These are phyloP conservation scores for Santalum album DNA, from an alignment of 164 flowering plant species.

Conservation along the genomic window DNA sequence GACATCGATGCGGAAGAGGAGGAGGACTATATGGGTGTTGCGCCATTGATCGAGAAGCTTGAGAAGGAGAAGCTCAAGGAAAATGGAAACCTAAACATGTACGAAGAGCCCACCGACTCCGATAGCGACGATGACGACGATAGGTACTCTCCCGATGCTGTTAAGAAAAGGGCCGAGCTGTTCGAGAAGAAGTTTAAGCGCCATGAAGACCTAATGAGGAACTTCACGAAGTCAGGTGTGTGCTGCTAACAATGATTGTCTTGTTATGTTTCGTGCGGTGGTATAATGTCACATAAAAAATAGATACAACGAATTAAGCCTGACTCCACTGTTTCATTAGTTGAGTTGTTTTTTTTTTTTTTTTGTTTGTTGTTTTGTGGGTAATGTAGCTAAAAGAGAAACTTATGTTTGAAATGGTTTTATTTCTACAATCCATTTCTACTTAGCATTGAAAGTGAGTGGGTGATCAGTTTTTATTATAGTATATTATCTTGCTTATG, in stretches of 20 bases:
- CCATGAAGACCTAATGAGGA: slow-evolving; percentile 50
- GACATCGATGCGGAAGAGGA: slow-evolving; percentile 51
- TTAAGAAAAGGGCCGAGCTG: slow-evolving; percentile 21
- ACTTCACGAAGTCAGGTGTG: slow-evolving; percentile 35
- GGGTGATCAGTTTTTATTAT: too few relatives aligned
- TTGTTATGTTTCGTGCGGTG: too few relatives aligned
- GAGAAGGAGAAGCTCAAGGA: slow-evolving; percentile 34
- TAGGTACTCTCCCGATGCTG: slow-evolving; percentile 27
- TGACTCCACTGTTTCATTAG: too few relatives aligned
- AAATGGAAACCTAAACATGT: slow-evolving; percentile 7
- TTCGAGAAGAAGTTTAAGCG: slow-evolving; percentile 47
- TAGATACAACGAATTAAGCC: too few relatives aligned
- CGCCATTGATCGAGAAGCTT: slow-evolving; percentile 55
- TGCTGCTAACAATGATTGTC: not conserved
- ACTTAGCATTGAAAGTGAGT: too few relatives aligned
- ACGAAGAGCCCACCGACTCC: slow-evolving; percentile 55
- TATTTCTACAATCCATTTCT: too few relatives aligned
- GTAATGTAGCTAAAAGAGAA: too few relatives aligned
- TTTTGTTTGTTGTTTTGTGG: too few relatives aligned
- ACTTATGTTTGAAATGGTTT: too few relatives aligned
- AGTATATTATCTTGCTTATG: too few relatives aligned
- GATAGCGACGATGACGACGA: slow-evolving; percentile 63
- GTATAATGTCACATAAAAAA: too few relatives aligned
- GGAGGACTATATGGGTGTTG: slow-evolving; percentile 69
- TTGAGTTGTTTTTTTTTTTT: too few relatives aligned